phyloP scores from a whole-genome alignment of 495 filamentous ascomycete species.

The Parathielavia hyrcaniae region DNA sequence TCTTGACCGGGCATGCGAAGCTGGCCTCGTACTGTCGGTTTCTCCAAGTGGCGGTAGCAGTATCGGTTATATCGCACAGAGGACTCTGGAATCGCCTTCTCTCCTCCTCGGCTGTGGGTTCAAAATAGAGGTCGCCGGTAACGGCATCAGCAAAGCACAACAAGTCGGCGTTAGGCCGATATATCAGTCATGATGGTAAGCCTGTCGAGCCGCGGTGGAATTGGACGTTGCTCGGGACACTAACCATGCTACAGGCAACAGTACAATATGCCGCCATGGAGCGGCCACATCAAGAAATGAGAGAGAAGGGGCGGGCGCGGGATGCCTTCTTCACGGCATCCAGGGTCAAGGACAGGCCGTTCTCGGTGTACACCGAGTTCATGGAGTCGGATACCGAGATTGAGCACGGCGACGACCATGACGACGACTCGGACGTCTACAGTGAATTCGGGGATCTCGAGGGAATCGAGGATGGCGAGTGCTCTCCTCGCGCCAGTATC shows the following conservation, averaged over 20 bases:
- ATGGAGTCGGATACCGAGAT: constrained; percentile 65
- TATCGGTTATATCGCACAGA: neutral
- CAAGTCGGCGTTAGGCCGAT: neutral
- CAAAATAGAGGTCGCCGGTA: constrained; percentile 31
- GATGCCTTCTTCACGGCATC: constrained; percentile 41
- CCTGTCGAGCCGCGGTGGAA: neutral
- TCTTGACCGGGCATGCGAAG: constrained; percentile 21
- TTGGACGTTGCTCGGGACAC: neutral
- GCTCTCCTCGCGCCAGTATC: constrained; percentile 58
- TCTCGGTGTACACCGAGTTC: constrained; percentile 63
- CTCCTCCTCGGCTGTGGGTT: neutral
- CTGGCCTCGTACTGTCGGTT: constrained; percentile 17
- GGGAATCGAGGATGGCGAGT: constrained; percentile 51
- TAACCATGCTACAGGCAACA: constrained; percentile 24
- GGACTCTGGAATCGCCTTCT: neutral
- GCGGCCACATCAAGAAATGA: constrained; percentile 39
- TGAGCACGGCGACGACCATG: constrained; percentile 51
- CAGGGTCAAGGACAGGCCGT: constrained; percentile 43
- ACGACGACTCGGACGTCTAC: constrained; percentile 47
- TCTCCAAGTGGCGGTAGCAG: neutral
- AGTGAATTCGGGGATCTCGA: constrained; percentile 46
- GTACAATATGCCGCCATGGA: constrained; percentile 21
- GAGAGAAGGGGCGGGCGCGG: constrained; percentile 39
- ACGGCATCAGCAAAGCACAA: constrained; percentile 30
- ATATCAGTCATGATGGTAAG: constrained; percentile 26